Percentiles rank a stretch among this genome's conserved stretches.
phyloP scores from a whole-genome alignment of 192 early-diverging fungal genomes.

The Kappamyces sp. region DNA sequence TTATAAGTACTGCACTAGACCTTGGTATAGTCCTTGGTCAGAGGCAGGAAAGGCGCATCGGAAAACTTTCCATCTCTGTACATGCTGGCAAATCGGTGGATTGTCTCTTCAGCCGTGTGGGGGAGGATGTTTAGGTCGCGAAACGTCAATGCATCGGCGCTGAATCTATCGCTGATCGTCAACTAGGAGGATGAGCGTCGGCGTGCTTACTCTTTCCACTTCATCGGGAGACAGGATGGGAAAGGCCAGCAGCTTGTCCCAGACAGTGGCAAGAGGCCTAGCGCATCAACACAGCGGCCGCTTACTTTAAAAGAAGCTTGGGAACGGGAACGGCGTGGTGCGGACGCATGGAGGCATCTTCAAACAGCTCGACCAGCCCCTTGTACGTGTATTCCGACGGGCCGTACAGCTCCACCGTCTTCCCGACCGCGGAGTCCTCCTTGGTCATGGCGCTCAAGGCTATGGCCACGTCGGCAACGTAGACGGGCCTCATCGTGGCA shows the following conservation, averaged over 20 bases:
- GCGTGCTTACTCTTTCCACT: conserved; percentile 61
- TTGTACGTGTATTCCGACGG: conserved; percentile 65
- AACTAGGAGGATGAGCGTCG: conserved; percentile 33
- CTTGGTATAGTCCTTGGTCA: conserved; percentile 22
- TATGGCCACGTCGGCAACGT: conserved; percentile 80
- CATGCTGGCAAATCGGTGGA: conserved; percentile 75
- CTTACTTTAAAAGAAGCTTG: conserved; percentile 58
- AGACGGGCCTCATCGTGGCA: conserved; percentile 65
- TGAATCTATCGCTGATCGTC: conserved; percentile 65
- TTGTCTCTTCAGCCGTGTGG: conserved; percentile 69
- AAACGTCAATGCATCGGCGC: conserved; percentile 72
- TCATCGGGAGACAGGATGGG: conserved; percentile 80
- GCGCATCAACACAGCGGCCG: not conserved
- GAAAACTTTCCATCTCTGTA: conserved; percentile 54
- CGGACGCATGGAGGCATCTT: conserved; percentile 54
- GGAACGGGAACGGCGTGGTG: conserved; percentile 65
- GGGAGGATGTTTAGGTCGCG: conserved; percentile 81
- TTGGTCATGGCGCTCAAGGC: conserved; percentile 71
- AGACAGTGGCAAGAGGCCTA: conserved; percentile 48
- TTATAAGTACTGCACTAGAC: not conserved
- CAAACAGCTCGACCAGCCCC: conserved; percentile 67
- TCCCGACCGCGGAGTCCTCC: conserved; percentile 68
- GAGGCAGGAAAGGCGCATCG: conserved; percentile 28
- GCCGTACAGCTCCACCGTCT: conserved; percentile 88
- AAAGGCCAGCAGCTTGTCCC: conserved; percentile 61